Conservation (phyloP, 208 protist species). For the Leishmania turanica region DNA sequence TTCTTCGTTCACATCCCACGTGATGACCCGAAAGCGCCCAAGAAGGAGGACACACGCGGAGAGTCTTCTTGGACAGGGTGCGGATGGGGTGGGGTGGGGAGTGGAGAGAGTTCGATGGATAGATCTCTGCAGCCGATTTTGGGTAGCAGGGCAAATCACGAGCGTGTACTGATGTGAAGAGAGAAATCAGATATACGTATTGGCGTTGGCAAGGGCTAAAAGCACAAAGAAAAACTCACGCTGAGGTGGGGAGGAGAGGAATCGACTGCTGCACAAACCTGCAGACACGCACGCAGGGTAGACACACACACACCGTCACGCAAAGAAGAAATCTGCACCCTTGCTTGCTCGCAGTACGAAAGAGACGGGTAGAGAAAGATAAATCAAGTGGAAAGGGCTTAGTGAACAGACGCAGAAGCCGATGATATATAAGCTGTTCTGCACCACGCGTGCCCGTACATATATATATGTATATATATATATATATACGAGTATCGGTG, state of each 20-base stretch:
- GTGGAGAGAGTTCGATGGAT: not conserved
- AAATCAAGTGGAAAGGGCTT: not conserved
- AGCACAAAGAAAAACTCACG: not conserved
- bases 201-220: not conserved
- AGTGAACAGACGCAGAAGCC: not conserved
- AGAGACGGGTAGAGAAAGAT: not conserved
- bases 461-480: not conserved
- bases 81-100: no score
- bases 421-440: not conserved
- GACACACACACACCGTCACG: not conserved
- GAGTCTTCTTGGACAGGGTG: not conserved
- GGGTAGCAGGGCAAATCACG: not conserved
- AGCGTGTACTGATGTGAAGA: not conserved
- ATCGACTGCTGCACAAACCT: not conserved
- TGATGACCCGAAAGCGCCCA: not conserved
- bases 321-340: not conserved
- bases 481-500: not conserved
- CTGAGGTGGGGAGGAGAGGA: not conserved
- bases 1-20: not conserved
- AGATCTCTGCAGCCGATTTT: not conserved
- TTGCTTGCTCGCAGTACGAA: not conserved
- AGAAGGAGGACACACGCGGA: not conserved
- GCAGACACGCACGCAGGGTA: not conserved
- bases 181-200: not conserved
- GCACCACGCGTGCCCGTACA: not conserved